phyloP scores from a whole-genome alignment of 768 basidiomycete species.

The Polyporus arcularius region DNA sequence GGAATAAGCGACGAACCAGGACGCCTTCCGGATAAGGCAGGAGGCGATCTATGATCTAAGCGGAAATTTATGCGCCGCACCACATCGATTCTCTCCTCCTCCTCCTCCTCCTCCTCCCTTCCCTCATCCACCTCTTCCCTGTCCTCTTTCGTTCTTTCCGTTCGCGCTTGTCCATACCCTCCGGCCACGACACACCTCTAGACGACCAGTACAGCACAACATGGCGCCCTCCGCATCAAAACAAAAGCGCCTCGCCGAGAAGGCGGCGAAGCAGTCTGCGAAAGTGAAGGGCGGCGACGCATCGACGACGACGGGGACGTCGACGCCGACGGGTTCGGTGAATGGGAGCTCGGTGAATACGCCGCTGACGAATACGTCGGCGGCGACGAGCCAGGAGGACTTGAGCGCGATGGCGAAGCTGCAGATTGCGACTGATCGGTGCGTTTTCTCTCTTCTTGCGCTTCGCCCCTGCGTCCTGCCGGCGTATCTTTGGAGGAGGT shows the following conservation, averaged over 20 bases:
- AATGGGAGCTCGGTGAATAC: conserved; percentile 63
- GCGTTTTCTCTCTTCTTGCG: conserved; percentile 16
- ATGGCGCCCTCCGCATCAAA: conserved; percentile 76
- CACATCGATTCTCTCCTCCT: conserved; percentile 11
- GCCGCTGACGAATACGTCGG: conserved; percentile 81
- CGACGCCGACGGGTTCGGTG: conserved; percentile 45
- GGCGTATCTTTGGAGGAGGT: too few species aligned
- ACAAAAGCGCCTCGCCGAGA: conserved; percentile 94
- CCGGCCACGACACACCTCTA: neutral
- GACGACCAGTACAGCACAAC: conserved; percentile 1
- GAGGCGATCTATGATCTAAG: conserved; percentile 22
- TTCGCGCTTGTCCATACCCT: neutral
- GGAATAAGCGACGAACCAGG: neutral
- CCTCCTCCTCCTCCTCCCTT: conserved; percentile 2
- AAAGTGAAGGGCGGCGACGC: conserved; percentile 44
- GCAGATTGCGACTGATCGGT: conserved; percentile 89
- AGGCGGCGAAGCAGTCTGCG: conserved; percentile 80
- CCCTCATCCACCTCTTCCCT: neutral
- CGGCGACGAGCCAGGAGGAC: conserved; percentile 80
- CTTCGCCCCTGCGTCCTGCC: neutral
- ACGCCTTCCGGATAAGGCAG: neutral
- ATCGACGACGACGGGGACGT: conserved; percentile 50
- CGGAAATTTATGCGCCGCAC: conserved; percentile 24
- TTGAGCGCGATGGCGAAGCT: conserved; percentile 87
- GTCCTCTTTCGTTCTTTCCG: neutral